phyloP scores from a whole-genome alignment of 306 rosid species.

The Quercus bicolor region DNA sequence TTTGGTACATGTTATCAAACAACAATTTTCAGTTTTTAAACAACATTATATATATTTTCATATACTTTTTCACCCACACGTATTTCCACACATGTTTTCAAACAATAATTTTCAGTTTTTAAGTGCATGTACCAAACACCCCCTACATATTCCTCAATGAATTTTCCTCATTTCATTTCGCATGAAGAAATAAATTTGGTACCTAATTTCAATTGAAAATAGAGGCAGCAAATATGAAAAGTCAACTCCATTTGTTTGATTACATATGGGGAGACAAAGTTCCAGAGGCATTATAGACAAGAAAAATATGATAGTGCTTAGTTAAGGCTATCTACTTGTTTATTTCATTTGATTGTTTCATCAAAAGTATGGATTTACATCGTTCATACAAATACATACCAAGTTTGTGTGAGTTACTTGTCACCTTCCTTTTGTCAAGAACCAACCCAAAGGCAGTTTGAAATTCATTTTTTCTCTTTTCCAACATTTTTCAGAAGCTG shows the following conservation, averaged over 20 bases:
- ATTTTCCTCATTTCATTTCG: neutral
- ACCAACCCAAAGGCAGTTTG: neutral
- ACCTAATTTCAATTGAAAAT: neutral
- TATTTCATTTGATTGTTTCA: too few species aligned
- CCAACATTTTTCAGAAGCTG: neutral
- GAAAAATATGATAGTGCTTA: too few species aligned
- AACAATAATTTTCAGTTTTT: too few species aligned
- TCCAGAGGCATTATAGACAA: too few species aligned
- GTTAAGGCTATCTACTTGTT: too few species aligned
- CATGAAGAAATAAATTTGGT: neutral
- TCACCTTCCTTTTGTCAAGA: neutral
- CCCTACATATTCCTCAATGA: neutral
- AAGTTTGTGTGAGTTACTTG: neutral
- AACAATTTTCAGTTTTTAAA: too few species aligned
- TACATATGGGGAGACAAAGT: neutral
- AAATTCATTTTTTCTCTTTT: neutral
- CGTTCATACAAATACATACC: neutral
- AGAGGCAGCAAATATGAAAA: neutral
- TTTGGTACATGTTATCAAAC: too few species aligned
- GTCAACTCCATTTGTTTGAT: neutral
- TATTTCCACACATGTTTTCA: too few species aligned
- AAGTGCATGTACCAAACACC: too few species aligned
- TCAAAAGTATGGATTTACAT: neutral
- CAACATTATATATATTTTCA: too few species aligned
- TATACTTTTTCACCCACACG: too few species aligned